Conservation (phyloP, 768 basidiomycete genomes). For the Mycena galericulata region DNA sequence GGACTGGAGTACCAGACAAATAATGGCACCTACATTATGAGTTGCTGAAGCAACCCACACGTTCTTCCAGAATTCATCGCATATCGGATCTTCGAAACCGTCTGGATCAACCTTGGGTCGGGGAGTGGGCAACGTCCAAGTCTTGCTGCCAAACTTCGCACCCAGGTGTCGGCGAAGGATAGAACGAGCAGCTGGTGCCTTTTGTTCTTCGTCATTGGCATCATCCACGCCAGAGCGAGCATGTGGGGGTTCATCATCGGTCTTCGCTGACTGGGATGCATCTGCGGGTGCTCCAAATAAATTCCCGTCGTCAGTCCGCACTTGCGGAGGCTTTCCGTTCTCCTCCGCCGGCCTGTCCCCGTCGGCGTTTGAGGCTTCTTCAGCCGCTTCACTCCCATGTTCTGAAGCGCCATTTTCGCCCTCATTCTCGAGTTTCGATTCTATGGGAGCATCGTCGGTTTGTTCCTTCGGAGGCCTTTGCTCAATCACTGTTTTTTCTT, state of each 20-base stretch:
- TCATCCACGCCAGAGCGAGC: slow-evolving; percentile 59
- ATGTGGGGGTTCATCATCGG: slow-evolving; percentile 61
- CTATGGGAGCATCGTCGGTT: slow-evolving; percentile 39
- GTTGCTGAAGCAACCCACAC: slow-evolving; percentile 90
- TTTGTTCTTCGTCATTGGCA: slow-evolving; percentile 60
- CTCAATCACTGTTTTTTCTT: slow-evolving; percentile 73
- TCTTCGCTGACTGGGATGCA: slow-evolving; percentile 53
- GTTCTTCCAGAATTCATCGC: slow-evolving; percentile 89
- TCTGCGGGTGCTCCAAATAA: slow-evolving; percentile 69
- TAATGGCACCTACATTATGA: slow-evolving; percentile 77
- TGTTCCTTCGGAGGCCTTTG: slow-evolving; percentile 52
- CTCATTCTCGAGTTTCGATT: slow-evolving; percentile 45
- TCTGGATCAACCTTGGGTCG: slow-evolving; percentile 81
- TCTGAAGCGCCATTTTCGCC: slow-evolving; percentile 22
- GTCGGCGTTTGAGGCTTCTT: slow-evolving; percentile 9
- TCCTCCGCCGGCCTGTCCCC: background rate
- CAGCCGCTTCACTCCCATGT: slow-evolving; percentile 14
- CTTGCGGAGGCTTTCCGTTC: slow-evolving; percentile 41
- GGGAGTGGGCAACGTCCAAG: slow-evolving; percentile 73
- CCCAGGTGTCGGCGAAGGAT: slow-evolving; percentile 65
- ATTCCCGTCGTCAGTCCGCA: slow-evolving; percentile 55
- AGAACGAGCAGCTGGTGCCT: slow-evolving; percentile 61
- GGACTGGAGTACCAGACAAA: slow-evolving; percentile 19
- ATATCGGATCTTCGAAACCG: slow-evolving; percentile 90
- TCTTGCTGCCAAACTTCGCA: slow-evolving; percentile 63